Evolutionary conservation across 140 eudicot genomes (phyloP).

Genomic region (Anethum foeniculum): DNA sequence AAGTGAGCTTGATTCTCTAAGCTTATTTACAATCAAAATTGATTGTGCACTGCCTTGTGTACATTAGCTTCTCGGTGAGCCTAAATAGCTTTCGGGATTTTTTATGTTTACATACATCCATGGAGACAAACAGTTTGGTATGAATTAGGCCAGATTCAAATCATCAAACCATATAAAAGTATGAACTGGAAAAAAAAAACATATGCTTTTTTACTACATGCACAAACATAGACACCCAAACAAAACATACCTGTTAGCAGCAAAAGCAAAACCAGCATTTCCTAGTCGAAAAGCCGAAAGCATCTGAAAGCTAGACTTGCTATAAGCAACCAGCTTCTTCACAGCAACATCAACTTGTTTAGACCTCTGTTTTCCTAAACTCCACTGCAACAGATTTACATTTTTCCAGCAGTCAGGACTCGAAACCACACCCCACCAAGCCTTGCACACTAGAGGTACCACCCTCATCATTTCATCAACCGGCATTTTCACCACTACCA

Average conservation of each 20-base stretch:
- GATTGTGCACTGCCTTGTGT: not conserved
- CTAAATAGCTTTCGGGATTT: not conserved
- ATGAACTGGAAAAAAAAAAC: not conserved
- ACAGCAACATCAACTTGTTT: conserved; percentile 25
- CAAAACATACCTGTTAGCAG: conserved; percentile 24
- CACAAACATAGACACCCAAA: not conserved
- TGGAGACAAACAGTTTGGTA: not conserved
- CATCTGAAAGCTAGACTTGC: conserved; percentile 20
- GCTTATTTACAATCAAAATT: too few relatives aligned
- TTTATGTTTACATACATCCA: too few relatives aligned
- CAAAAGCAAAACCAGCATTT: conserved; percentile 26
- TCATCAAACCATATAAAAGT: not conserved
- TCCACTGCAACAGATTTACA: conserved; percentile 26
- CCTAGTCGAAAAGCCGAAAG: conserved; percentile 28
- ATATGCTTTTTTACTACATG: not conserved
- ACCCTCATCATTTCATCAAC: conserved; percentile 29
- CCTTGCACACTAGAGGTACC: conserved; percentile 32
- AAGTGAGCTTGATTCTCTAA: not conserved
- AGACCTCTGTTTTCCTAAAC: conserved; percentile 17
- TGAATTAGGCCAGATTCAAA: not conserved
- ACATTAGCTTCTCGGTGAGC: not conserved
- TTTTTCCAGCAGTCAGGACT: conserved; percentile 41
- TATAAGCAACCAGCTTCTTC: conserved; percentile 28
- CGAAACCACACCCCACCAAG: conserved; percentile 27
- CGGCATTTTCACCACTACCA: conserved; percentile 24